Percentiles rank a stretch among this genome's conserved stretches.
Evolutionary conservation across 208 protist species (phyloP).

Genomic region (Acanthamoeba sp.): DNA sequence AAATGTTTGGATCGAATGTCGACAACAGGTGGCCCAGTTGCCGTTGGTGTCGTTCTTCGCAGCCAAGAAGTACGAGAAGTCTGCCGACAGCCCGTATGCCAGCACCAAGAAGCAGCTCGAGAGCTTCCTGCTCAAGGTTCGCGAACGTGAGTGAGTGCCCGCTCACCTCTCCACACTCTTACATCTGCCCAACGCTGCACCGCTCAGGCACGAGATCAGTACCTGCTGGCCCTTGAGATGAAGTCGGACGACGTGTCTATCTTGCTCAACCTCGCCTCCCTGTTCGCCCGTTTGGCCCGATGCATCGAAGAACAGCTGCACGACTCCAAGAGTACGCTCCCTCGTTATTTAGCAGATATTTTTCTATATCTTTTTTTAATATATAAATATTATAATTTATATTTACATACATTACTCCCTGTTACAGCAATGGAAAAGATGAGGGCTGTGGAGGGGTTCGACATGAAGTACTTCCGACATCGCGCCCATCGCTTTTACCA

Average conservation of each 20-base stretch:
- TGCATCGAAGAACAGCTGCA: conserved; percentile 69
- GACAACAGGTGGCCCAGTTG: conserved; percentile 44
- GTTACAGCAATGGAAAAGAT: conserved; percentile 13
- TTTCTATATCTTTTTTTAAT: not conserved
- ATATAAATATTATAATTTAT: not conserved
- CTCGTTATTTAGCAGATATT: not conserved
- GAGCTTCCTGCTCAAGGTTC: conserved; percentile 61
- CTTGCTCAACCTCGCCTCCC: conserved; percentile 44
- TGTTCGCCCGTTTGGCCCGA: conserved; percentile 36
- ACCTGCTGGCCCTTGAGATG: conserved; percentile 66
- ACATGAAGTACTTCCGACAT: conserved; percentile 60
- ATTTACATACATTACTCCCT: not conserved
- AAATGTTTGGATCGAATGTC: too few relatives aligned
- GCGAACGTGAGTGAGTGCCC: too few relatives aligned
- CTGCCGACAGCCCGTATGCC: conserved; percentile 53
- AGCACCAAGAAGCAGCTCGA: conserved; percentile 72
- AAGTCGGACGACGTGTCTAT: conserved; percentile 55
- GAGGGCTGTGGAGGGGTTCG: not conserved
- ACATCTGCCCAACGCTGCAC: not conserved
- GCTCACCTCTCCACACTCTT: too few relatives aligned
- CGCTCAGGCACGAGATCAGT: conserved; percentile 52
- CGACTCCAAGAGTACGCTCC: conserved; percentile 30
- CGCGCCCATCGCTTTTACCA: conserved; percentile 67
- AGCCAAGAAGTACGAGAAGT: conserved; percentile 69
- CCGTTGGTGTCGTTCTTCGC: conserved; percentile 69